phyloP scores from a whole-genome alignment of 768 basidiomycete genomes.

The Termitomyces sp. region DNA sequence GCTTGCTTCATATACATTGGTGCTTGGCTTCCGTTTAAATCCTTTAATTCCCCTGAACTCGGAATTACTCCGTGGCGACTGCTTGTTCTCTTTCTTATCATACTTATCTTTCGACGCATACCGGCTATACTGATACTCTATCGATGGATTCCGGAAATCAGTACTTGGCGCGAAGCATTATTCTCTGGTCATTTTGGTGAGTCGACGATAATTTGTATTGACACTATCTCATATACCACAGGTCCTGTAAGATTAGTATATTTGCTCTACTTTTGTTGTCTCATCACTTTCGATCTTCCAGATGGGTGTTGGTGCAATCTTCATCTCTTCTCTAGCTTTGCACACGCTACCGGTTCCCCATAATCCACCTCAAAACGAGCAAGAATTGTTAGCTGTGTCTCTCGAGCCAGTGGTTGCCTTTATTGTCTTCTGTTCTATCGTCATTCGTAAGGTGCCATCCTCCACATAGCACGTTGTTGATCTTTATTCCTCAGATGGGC shows the following conservation, averaged over 20 bases:
- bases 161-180: constrained; percentile 78
- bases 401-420: constrained; percentile 87
- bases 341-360: constrained; percentile 55
- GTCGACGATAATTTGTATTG: constrained; percentile 3
- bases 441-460: constrained; percentile 58
- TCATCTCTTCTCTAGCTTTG: constrained; percentile 75
- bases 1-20: constrained; percentile 83
- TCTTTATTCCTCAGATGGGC: constrained; percentile 7
- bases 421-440: constrained; percentile 81
- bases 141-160: constrained; percentile 83
- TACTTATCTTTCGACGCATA: constrained; percentile 76
- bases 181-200: constrained; percentile 90
- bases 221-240: constrained; percentile 16
- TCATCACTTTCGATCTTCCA: constrained; percentile 27
- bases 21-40: constrained; percentile 75
- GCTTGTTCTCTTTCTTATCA: constrained; percentile 57
- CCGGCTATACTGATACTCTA: constrained; percentile 77
- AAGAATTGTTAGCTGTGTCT: constrained; percentile 64
- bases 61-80: constrained; percentile 72
- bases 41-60: constrained; percentile 52
- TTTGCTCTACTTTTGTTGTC: background rate
- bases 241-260: constrained; percentile 47
- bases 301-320: constrained; percentile 93
- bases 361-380: constrained; percentile 59
- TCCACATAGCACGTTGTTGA: background rate